phyloP scores from a whole-genome alignment of 208 protist genomes.

The Trypanosoma caninum region DNA sequence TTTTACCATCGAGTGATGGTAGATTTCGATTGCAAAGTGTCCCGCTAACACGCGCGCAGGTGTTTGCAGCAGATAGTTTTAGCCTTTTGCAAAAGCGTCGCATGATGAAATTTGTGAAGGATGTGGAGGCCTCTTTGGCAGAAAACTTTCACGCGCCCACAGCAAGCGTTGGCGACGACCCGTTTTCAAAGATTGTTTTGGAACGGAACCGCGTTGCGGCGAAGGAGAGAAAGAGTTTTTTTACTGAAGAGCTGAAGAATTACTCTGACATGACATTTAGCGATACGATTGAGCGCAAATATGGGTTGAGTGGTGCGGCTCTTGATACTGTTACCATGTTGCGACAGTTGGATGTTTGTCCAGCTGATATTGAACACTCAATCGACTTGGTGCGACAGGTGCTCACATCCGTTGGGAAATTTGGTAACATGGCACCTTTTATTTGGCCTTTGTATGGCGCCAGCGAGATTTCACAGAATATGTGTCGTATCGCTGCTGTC shows the following conservation, averaged over 20 bases:
- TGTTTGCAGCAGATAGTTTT: constrained; percentile 70
- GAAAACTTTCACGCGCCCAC: constrained; percentile 75
- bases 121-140: constrained; percentile 57
- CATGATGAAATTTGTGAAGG: constrained; percentile 91
- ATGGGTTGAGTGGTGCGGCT: constrained; percentile 31
- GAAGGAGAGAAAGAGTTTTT: constrained; percentile 13
- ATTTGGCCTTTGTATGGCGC: constrained; percentile 76
- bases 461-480: constrained; percentile 78
- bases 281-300: constrained; percentile 45
- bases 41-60: constrained; percentile 72
- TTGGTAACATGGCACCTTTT: constrained; percentile 67
- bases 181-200: constrained; percentile 10
- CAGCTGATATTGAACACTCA: constrained; percentile 21
- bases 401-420: constrained; percentile 77
- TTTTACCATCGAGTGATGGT: constrained; percentile 19
- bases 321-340: constrained; percentile 67
- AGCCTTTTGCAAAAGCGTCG: constrained; percentile 87
- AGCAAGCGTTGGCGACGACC: constrained; percentile 43
- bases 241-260: constrained; percentile 3
- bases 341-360: constrained; percentile 41
- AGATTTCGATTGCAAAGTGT: constrained; percentile 33
- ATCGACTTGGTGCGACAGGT: constrained; percentile 55
- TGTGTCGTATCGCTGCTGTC: constrained; percentile 86
- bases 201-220: constrained; percentile 17
- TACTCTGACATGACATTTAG: constrained; percentile 35